Base-by-base conservation (phyloP, 2,329 filamentous ascomycete genomes). In the Thelonectria blattea region DNA sequence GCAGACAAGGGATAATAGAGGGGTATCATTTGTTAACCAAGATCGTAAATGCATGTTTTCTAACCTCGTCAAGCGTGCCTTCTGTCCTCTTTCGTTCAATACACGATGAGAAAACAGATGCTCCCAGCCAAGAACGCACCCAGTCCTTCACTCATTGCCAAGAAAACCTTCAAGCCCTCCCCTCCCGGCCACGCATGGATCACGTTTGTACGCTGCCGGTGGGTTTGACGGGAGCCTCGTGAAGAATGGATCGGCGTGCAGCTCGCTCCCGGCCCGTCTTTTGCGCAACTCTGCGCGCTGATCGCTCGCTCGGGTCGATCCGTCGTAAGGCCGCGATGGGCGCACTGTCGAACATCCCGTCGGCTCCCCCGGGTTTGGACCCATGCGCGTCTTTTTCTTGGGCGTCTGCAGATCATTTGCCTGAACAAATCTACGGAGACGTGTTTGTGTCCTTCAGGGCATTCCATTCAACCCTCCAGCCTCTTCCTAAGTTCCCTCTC, bases 401-500 rank as follows among this genome's bases (percentile, higher is more conserved):
- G 45, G 50, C 30, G 48, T 41, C 34, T n/a, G 50, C 24, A 58
- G 43, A 58, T 58, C 56, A 39, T 34, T 27, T 30, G 27, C 27
- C 27, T 10, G 5, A 30, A 30, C 5, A 7, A 10, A 30, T 27
- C 42, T 37, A 5, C 10, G 34, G n/a, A 20, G 41, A 42, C 42
- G 41, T n/a, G 18, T 52, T 34, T 22, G 27, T 53, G 11, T 46
- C 27, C 17, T 24, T 14, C 10, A 15, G 12, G 12, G 6, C 11
- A 18, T 12, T 24, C 22, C 18, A 6, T 56, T 72, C 68, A 76
- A 12, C 67, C 69, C 10, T 83, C 81, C 46, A 86, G 65, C 63
- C 81, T 74, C 74, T 83, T 80, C 66, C 83, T 74, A 69, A 88
- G 67, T 75, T 88, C 85, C 63, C 84, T 78, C 77, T 88, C 85